Evolutionary conservation across 2,329 filamentous ascomycete species (phyloP).

Genomic region (Phaeosphaeriaceae sp.): DNA sequence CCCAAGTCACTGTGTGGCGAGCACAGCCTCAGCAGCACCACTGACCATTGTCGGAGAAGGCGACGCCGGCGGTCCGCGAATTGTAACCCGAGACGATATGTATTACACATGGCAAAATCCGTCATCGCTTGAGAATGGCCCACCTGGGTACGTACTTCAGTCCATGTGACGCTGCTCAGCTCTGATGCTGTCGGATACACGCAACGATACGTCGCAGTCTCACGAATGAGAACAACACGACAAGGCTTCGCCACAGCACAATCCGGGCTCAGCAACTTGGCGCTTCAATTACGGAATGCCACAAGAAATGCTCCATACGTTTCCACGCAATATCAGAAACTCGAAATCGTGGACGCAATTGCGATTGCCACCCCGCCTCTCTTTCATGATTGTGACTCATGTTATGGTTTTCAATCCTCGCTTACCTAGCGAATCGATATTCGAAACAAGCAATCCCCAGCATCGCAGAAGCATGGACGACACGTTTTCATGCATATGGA

Average conservation of each 20-base stretch:
- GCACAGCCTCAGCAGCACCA: constrained; percentile 22
- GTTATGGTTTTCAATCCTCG: constrained; percentile 20
- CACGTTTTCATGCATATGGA: constrained; percentile 26
- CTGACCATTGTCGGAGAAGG: constrained; percentile 10
- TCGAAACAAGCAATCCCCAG: constrained; percentile 22
- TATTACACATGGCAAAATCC: neutral
- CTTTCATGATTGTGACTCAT: constrained; percentile 28
- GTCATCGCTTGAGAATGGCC: neutral
- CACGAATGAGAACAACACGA: constrained; percentile 9
- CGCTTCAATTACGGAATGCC: constrained; percentile 6
- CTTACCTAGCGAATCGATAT: constrained; percentile 22
- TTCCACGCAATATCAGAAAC: neutral
- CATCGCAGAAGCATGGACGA: constrained; percentile 26
- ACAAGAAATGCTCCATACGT: neutral
- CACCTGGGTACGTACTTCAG: constrained; percentile 1
- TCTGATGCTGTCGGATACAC: constrained; percentile 12
- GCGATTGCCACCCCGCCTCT: neutral
- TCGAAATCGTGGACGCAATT: neutral
- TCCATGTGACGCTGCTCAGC: constrained; percentile 15
- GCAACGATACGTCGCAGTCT: constrained; percentile 4
- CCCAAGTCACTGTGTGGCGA: constrained; percentile 29
- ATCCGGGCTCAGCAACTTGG: neutral
- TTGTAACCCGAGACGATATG: constrained; percentile 2
- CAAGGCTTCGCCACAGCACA: neutral
- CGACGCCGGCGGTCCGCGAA: constrained; percentile 6